Conservation (phyloP, 1,284 basidiomycete genomes). For the Schizophyllum amplum region DNA sequence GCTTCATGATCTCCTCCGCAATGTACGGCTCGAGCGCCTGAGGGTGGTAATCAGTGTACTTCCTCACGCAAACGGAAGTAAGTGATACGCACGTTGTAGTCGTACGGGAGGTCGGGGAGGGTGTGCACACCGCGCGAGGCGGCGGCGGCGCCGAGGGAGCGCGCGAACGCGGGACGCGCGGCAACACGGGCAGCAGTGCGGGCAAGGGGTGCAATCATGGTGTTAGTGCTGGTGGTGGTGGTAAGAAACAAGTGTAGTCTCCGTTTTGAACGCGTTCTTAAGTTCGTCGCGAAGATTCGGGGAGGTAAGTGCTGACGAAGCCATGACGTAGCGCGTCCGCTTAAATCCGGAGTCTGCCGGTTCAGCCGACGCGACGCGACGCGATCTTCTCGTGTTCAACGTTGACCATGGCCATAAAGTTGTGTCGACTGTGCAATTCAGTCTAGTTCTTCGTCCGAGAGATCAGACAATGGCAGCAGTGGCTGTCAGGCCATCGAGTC, state of each 20-base stretch:
- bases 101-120: conserved; percentile 85
- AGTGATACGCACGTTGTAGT: conserved; percentile 64
- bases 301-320: neutral
- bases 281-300: neutral
- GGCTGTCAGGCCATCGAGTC: too few relatives aligned
- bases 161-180: neutral
- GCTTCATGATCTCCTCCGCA: conserved; percentile 78
- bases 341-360: neutral
- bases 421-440: too few relatives aligned
- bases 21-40: conserved; percentile 73
- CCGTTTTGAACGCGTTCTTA: neutral
- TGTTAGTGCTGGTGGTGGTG: neutral
- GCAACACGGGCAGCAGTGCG: neutral
- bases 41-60: neutral
- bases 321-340: neutral
- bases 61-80: neutral
- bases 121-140: conserved; percentile 44
- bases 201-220: neutral
- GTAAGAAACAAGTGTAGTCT: neutral
- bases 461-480: too few relatives aligned
- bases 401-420: too few relatives aligned
- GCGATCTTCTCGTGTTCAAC: too few relatives aligned
- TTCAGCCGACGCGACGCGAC: neutral
- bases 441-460: too few relatives aligned
- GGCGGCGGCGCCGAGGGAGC: conserved; percentile 12